phyloP scores from a whole-genome alignment of 208 protist species.

The Novymonas esmeraldas region DNA sequence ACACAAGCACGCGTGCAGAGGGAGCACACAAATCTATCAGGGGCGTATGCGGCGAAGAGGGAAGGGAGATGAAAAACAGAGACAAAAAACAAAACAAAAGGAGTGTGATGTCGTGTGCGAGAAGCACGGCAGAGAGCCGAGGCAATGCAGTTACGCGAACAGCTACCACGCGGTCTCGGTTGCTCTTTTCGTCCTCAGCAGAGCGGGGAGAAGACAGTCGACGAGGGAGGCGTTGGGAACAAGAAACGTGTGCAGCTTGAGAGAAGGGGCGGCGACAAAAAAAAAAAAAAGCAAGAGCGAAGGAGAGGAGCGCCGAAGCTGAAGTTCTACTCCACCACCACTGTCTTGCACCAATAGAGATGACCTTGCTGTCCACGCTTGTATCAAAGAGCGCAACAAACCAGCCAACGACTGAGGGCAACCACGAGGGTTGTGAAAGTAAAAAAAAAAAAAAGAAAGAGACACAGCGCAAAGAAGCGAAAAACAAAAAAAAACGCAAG shows the following conservation, averaged over 20 bases:
- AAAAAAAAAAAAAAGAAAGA: slow-evolving; percentile 20
- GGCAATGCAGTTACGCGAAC: no score
- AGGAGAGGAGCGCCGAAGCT: neutral
- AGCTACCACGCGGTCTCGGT: no score
- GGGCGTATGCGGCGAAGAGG: no score
- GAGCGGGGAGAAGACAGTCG: no score
- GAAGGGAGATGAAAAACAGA: neutral
- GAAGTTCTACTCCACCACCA: no score
- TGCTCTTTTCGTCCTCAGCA: neutral
- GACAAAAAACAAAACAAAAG: neutral
- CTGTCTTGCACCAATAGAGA: no score
- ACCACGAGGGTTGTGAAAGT: no score
- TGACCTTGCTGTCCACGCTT: no score
- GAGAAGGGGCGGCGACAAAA: neutral
- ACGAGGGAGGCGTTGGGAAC: neutral
- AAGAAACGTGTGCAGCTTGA: neutral
- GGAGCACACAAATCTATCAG: no score
- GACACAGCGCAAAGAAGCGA: slow-evolving; percentile 1
- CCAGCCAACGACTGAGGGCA: no score
- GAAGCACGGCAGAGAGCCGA: neutral
- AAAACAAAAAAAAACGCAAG: neutral
- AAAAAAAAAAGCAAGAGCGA: neutral
- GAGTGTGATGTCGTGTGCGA: neutral
- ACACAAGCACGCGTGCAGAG: neutral
- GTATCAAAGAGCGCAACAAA: no score